Evolutionary conservation across 139 green algal species (phyloP).

Genomic region (Raphidocelis subcapitata): DNA sequence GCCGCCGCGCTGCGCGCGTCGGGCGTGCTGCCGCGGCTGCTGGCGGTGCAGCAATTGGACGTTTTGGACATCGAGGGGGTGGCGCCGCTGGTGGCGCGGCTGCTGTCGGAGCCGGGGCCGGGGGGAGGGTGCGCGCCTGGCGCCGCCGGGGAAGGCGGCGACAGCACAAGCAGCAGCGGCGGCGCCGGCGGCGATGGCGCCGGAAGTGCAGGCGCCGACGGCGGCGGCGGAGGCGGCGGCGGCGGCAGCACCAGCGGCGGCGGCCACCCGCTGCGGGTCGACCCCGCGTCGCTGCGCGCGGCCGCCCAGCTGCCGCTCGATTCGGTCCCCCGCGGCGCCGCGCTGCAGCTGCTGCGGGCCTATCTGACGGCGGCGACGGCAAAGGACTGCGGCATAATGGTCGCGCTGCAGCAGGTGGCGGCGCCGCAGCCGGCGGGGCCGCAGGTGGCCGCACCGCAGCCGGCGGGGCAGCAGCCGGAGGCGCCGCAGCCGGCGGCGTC

Average conservation of each 20-base stretch:
- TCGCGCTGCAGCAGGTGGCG: slow-evolving; percentile 51
- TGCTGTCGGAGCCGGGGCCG: slow-evolving; percentile 5
- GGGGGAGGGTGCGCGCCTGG: no score
- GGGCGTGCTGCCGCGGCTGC: slow-evolving; percentile 49
- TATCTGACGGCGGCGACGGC: slow-evolving; percentile 75
- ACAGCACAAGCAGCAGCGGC: neutral
- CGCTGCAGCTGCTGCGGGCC: slow-evolving; percentile 40
- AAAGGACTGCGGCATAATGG: slow-evolving; percentile 87
- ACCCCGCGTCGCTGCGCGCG: no score
- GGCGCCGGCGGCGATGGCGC: neutral
- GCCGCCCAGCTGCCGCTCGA: no score
- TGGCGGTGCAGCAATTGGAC: slow-evolving; percentile 58
- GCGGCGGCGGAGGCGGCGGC: neutral
- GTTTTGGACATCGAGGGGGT: slow-evolving; percentile 58
- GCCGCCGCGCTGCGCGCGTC: neutral
- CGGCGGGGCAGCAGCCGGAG: neutral
- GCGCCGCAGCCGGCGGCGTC: no score
- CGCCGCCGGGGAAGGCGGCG: no score
- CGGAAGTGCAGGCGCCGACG: neutral
- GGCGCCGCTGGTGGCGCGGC: slow-evolving; percentile 31
- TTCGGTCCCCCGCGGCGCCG: slow-evolving; percentile 20
- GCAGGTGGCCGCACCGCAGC: neutral
- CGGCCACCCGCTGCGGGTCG: neutral
- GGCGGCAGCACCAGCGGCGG: neutral
- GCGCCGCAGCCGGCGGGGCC: neutral